Evolutionary conservation across 225 moss, liverwort and hornwort genomes (phyloP).

Genomic region (Asterella californica): DNA sequence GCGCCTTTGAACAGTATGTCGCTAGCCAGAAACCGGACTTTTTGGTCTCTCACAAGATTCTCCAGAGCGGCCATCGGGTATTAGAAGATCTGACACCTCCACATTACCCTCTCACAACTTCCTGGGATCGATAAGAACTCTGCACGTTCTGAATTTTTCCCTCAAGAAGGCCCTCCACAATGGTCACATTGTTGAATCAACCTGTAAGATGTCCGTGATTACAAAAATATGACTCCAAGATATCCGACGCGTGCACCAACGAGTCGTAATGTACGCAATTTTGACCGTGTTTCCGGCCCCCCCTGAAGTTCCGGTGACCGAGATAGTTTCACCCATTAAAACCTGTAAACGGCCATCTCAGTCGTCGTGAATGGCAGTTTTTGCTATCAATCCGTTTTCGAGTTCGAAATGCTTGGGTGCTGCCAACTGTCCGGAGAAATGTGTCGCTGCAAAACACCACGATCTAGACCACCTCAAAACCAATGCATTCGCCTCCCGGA

Average conservation of each 20-base stretch:
- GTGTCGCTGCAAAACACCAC: no score
- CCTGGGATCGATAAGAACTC: not conserved
- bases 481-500: no score
- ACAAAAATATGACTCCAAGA: not conserved
- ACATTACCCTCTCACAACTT: not conserved
- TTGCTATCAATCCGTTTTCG: not conserved
- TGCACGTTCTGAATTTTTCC: not conserved
- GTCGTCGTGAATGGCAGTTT: no score
- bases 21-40: slow-evolving; percentile 12
- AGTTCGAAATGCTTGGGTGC: not conserved
- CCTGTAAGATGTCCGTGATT: no score
- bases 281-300: not conserved
- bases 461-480: no score
- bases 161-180: no score
- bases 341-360: no score
- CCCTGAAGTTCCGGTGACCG: no score
- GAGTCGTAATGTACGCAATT: not conserved
- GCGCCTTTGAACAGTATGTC: slow-evolving; percentile 10
- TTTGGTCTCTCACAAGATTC: not conserved
- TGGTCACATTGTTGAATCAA: not conserved
- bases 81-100: not conserved
- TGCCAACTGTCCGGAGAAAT: no score
- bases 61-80: not conserved
- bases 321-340: no score
- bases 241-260: not conserved